These are phyloP conservation scores for Sordaria brevicollis DNA, from an alignment of 495 filamentous ascomycete species.

Conservation along the genomic window DNA sequence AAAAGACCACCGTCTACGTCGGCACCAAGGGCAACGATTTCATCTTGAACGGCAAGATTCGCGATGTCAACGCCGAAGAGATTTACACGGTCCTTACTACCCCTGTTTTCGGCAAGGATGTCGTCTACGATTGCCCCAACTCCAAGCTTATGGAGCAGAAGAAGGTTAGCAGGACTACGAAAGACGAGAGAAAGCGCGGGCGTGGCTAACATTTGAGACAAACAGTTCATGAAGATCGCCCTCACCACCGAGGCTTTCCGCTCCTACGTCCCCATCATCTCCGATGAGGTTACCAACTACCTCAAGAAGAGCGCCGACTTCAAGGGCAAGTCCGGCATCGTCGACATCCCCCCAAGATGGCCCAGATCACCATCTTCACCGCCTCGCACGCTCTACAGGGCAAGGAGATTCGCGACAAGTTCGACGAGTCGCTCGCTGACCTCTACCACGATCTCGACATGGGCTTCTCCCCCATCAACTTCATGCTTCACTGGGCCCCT, in stretches of 20 bases:
- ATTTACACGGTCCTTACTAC: constrained; percentile 74
- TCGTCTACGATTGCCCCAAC: constrained; percentile 84
- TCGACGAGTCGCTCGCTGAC: constrained; percentile 62
- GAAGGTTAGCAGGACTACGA: constrained; percentile 19
- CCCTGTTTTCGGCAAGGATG: constrained; percentile 76
- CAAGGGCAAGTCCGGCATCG: constrained; percentile 52
- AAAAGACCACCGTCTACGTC: constrained; percentile 67
- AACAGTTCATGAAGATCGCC: constrained; percentile 75
- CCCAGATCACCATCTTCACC: constrained; percentile 79
- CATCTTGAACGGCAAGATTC: constrained; percentile 75
- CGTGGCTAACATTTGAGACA: not conserved
- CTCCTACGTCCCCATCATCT: constrained; percentile 69
- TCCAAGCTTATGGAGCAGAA: constrained; percentile 48
- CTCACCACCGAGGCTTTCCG: constrained; percentile 67
- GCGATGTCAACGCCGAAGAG: constrained; percentile 73
- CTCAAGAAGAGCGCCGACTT: constrained; percentile 55
- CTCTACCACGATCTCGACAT: constrained; percentile 78
- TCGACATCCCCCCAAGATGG: constrained; percentile 61
- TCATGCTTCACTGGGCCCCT: constrained; percentile 79
- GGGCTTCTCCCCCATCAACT: constrained; percentile 77
- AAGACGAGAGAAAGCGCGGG: too few species aligned
- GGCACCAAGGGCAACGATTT: constrained; percentile 78
- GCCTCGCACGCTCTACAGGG: constrained; percentile 73
- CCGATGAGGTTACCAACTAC: constrained; percentile 61
- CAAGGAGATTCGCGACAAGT: constrained; percentile 64